Percentiles rank a stretch among this genome's conserved stretches.
Conservation (phyloP, 2,329 filamentous ascomycete species). For the Neofusicoccum parvum region DNA sequence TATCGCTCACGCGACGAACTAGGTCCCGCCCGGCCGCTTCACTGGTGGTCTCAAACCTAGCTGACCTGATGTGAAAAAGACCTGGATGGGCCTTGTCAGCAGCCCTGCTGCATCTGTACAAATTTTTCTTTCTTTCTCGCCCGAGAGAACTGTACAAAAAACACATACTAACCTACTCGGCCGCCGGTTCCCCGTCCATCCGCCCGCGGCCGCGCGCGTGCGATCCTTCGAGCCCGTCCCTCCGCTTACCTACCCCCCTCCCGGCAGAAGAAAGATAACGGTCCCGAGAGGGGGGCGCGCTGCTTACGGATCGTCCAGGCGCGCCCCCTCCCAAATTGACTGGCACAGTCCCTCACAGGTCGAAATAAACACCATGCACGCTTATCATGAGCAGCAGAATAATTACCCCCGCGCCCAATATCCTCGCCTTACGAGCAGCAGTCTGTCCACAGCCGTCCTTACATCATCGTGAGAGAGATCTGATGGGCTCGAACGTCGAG, state of each 20-base stretch:
- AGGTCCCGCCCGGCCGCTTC: neutral
- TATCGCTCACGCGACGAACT: too few species aligned
- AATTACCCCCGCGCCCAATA: too few species aligned
- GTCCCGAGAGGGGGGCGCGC: neutral
- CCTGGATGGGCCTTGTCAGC: neutral
- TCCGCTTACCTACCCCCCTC: too few species aligned
- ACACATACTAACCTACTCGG: neutral
- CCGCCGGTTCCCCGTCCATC: neutral
- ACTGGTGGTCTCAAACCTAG: neutral
- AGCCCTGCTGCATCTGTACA: neutral
- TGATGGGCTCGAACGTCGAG: neutral
- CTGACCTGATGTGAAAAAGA: neutral
- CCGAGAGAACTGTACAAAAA: too few species aligned
- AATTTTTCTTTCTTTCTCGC: neutral
- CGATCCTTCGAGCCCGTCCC: neutral
- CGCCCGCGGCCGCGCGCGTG: neutral
- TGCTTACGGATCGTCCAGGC: neutral
- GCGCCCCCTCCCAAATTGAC: too few species aligned
- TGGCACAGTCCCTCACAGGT: too few species aligned
- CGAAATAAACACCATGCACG: neutral
- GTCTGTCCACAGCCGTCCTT: too few species aligned
- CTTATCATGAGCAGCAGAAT: too few species aligned
- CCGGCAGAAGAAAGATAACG: neutral
- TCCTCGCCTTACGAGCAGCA: too few species aligned
- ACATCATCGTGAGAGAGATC: too few species aligned